Conservation (phyloP, 208 protist species). For the Trichomonas tenax region DNA sequence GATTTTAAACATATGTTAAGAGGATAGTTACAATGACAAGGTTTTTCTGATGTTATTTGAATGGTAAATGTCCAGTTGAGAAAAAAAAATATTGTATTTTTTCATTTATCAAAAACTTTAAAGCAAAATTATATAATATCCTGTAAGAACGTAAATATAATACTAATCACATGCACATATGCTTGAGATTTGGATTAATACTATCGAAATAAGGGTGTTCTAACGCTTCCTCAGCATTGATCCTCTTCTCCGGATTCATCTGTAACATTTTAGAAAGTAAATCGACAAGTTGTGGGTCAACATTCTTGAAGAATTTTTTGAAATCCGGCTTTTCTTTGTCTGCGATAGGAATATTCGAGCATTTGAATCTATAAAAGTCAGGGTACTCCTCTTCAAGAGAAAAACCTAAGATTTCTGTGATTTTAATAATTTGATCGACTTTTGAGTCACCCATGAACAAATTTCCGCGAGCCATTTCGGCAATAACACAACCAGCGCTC, state of each 20-base stretch:
- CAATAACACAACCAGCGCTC: constrained; percentile 41
- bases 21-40: too few species aligned
- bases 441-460: constrained; percentile 38
- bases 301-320: not conserved
- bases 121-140: not conserved
- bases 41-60: too few species aligned
- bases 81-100: too few species aligned
- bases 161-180: not conserved
- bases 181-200: not conserved
- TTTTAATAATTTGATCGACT: constrained; percentile 37
- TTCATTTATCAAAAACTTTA: too few species aligned
- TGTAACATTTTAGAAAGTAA: not conserved
- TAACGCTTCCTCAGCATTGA: not conserved
- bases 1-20: too few species aligned
- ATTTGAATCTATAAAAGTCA: not conserved
- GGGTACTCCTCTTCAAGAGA: not conserved
- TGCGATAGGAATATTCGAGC: not conserved
- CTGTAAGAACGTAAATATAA: too few species aligned
- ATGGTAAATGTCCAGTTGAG: too few species aligned
- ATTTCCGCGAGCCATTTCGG: constrained; percentile 32
- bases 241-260: not conserved
- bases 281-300: not conserved
- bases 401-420: not conserved
- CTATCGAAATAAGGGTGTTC: constrained; percentile 5
- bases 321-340: not conserved